Base-by-base conservation (phyloP, 2,329 filamentous ascomycete genomes). In the Aspergillus versicolor region DNA sequence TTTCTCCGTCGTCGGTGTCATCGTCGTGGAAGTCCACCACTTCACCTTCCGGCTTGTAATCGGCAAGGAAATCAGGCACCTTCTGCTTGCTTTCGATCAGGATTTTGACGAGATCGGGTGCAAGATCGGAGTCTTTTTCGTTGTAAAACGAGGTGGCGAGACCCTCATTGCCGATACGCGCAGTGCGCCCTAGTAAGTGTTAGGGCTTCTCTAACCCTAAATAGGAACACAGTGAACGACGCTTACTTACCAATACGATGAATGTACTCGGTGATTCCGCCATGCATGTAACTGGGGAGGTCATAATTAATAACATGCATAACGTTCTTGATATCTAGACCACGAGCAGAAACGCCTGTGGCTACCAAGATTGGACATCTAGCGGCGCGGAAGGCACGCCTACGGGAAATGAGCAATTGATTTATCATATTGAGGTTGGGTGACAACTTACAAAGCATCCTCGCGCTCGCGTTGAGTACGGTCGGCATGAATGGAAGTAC, bases 251-350 rank as follows among this genome's bases (percentile, higher is more conserved):
- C 94, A 70, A 97, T 97, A 12, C 94, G 91, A 70, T 99, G 94
- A 24, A 89, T 87, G 66, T 97, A 99, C 72, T 97, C 94, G 48
- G 90, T 87, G 55, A 97, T 96, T 2, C 92, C 93, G n/a, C 91
- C 92, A 65, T 93, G 83, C 1, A 85, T 79, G 43, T 81, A 76
- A 5, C 81, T 86, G 0, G 93, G 93, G 2, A 97, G 79, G 60
- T 97, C 92, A 65, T 87, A 97, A 76, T 99, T 97, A 81, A 99
- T 88, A 59, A 99, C 89, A 62, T 96, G 91, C 79, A 88, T 86
- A 5, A 97, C 88, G 63, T 94, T 91, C 57, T 85, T 85, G 37
- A 97, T 88, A 65, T 97, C 92, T 34, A 97, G 87, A 6, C 94
- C 94, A 65, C 94, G 91, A 68, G 91, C 90, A 51, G 89, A 87